Conservation (phyloP, 106 monocot species). For the Dendrobium chrysotoxum region DNA sequence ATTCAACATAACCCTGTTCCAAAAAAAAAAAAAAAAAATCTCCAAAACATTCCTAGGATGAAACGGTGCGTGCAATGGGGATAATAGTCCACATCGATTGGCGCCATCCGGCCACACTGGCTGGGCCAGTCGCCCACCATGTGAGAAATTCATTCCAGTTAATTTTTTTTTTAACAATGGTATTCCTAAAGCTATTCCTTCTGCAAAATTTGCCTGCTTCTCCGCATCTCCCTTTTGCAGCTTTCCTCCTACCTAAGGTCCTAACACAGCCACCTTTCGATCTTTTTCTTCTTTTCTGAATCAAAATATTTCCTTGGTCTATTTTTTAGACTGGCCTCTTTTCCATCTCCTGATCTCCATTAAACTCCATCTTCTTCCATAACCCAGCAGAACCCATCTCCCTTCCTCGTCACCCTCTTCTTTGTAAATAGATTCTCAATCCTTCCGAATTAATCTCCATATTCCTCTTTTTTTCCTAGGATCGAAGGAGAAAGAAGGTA, state of each 20-base stretch:
- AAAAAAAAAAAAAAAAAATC: no score
- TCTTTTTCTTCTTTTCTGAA: neutral
- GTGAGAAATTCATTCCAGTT: no score
- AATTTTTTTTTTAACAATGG: no score
- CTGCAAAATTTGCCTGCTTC: neutral
- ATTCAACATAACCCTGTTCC: no score
- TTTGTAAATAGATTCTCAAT: neutral
- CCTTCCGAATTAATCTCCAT: neutral
- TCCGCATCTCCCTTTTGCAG: neutral
- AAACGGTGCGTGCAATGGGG: no score
- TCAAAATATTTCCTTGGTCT: neutral
- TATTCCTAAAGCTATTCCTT: no score
- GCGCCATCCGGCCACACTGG: no score
- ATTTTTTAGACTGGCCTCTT: neutral
- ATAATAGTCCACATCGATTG: no score
- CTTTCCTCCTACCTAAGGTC: neutral
- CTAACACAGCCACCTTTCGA: neutral
- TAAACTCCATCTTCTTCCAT: neutral
- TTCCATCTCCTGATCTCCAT: slow-evolving; percentile 2
- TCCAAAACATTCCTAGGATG: no score
- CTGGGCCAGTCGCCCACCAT: no score
- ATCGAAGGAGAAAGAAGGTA: neutral
- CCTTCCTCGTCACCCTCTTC: neutral
- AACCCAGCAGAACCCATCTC: neutral
- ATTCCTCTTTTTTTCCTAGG: neutral